Evolutionary conservation across 192 early-diverging fungal genomes (phyloP).

Genomic region (Coemansia sp.): DNA sequence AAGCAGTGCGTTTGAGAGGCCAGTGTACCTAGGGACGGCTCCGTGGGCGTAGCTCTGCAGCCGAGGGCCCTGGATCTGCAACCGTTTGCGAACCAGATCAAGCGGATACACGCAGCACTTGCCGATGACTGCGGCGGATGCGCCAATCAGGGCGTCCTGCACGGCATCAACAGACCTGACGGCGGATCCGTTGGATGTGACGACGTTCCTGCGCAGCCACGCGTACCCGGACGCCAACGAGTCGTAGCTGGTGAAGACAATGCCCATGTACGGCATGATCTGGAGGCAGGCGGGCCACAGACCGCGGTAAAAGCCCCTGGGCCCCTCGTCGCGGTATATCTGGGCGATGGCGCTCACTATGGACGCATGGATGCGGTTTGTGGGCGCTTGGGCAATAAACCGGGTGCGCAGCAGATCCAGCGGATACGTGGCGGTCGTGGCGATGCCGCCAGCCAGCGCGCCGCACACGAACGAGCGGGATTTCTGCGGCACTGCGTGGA

Average conservation of each 20-base stretch:
- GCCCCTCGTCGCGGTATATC: constrained; percentile 75
- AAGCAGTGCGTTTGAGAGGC: constrained; percentile 61
- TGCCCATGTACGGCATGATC: constrained; percentile 95
- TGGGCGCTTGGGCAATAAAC: constrained; percentile 81
- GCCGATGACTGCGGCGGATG: constrained; percentile 74
- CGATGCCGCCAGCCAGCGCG: constrained; percentile 74
- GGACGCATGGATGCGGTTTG: constrained; percentile 68
- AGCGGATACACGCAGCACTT: constrained; percentile 91
- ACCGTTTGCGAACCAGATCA: constrained; percentile 79
- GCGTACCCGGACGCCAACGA: constrained; percentile 56
- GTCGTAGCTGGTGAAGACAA: constrained; percentile 84
- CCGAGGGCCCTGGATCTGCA: constrained; percentile 80
- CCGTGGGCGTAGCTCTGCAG: constrained; percentile 64
- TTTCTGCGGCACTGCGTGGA: constrained; percentile 28
- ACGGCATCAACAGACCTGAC: constrained; percentile 17
- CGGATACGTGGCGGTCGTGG: constrained; percentile 88
- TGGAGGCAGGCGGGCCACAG: constrained; percentile 78
- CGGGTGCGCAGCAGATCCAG: constrained; percentile 94
- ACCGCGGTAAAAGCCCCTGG: constrained; percentile 85
- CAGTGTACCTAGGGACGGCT: constrained; percentile 68
- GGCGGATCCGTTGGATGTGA: constrained; percentile 1
- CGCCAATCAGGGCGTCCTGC: constrained; percentile 78
- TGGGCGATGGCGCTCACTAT: constrained; percentile 64
- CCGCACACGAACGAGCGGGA: constrained; percentile 73
- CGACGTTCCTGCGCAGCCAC: constrained; percentile 20